phyloP scores from a whole-genome alignment of 1,284 basidiomycete genomes.

The Puccinia sorghi region DNA sequence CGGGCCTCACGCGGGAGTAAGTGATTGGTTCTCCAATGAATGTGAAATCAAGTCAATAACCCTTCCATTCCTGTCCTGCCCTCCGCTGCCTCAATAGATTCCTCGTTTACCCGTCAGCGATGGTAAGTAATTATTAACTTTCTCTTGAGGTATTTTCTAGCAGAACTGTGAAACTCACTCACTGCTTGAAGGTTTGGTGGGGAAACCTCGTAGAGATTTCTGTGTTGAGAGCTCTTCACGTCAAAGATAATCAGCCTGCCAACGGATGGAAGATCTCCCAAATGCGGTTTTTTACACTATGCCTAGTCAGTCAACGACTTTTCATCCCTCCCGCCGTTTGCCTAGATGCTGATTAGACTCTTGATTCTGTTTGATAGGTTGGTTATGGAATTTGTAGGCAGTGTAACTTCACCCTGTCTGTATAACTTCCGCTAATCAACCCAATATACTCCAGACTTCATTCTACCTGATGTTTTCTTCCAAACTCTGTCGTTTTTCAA shows the following conservation, averaged over 20 bases:
- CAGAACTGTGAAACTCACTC: not conserved
- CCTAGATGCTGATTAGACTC: not conserved
- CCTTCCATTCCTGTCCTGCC: not conserved
- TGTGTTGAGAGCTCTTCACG: conserved; percentile 38
- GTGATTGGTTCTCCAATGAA: not conserved
- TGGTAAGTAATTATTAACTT: conserved; percentile 17
- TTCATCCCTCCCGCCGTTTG: not conserved
- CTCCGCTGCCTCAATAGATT: conserved; percentile 5
- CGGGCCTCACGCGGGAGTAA: conserved; percentile 59
- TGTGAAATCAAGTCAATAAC: not conserved
- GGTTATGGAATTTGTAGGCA: conserved; percentile 45
- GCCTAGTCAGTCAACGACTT: conserved; percentile 16
- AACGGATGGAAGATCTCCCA: conserved; percentile 47
- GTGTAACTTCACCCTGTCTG: not conserved
- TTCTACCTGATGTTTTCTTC: conserved; percentile 46
- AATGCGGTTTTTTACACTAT: conserved; percentile 34
- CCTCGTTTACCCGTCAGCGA: conserved; percentile 41
- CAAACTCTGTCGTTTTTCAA: conserved; percentile 46
- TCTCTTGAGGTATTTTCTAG: not conserved
- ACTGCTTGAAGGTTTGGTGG: conserved; percentile 40
- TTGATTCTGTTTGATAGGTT: not conserved
- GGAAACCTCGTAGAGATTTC: conserved; percentile 42
- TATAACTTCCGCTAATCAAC: not conserved
- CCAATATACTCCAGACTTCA: conserved; percentile 23
- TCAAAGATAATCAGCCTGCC: conserved; percentile 27